Base-by-base conservation (phyloP, 176 grass and related monocot genomes). In the Raddia distichophylla region DNA sequence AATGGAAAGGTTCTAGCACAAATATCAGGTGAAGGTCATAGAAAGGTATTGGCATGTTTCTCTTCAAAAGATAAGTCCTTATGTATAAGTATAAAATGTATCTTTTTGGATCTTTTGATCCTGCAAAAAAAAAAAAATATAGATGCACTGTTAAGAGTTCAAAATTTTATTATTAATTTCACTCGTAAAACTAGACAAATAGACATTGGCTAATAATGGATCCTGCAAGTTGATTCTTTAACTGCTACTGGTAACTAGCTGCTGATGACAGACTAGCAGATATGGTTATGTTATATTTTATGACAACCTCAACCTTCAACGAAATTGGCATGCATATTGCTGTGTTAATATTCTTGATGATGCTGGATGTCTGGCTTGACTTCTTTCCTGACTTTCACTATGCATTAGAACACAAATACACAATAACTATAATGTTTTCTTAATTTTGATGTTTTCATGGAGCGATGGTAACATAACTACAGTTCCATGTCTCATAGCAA, bases 1-100 rank as follows among this genome's bases (percentile, higher is more conserved):
- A 98, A 91, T 8, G 95, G 95, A 64, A 94, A 94, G 73, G 73
- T 98, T 90, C 81, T 98, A 74, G 86, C 92, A 80, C 92, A 91
- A 61, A 78, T 98, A 86, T 82, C 95, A 83, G 95, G 95, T 43
- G 95, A 98, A 94, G 90, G 90, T 13, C 95, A 86, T 87, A 84
- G 86, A 80, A 94, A 98, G 92, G 95, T 94, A 98, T 54, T 54
- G 27, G 15, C 10, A 4, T 48, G 61, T 62, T 77, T 82, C 47
- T 62, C 60, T 74, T 51, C 63, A 63, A 59, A 79, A 66, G 15
- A 74, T 15, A 49, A 55, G 56, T 60, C 16, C 56, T 67, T 1
- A 69, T 69, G 20, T 58, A 67, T 56, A 58, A 66, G 20, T 58
- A 67, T 56, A 58, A 66, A 65, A 4, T 64, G 12, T 54, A 3